A percentile compares a stretch with the other conserved stretches of the same genome.
Conservation (phyloP, 768 basidiomycete genomes). For the Antrodiella citrinella region DNA sequence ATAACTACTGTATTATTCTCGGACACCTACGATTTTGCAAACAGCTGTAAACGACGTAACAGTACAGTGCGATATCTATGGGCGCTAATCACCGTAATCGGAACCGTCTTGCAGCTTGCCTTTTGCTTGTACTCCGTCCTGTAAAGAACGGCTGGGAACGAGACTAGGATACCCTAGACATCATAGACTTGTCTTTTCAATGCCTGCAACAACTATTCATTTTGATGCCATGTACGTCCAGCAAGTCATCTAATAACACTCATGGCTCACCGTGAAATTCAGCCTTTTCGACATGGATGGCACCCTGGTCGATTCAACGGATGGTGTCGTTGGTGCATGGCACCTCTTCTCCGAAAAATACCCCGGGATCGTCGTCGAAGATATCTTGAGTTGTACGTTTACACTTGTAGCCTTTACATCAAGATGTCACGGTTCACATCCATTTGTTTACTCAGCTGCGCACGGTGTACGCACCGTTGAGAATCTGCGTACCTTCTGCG, state of each 20-base stretch:
- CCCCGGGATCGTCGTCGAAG: constrained; percentile 48
- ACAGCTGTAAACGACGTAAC: no score
- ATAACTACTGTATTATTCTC: no score
- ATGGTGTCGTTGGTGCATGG: constrained; percentile 81
- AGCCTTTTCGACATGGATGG: constrained; percentile 84
- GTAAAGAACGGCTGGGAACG: no score
- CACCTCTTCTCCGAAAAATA: constrained; percentile 65
- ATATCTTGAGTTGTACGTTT: constrained; percentile 54
- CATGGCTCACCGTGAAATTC: no score
- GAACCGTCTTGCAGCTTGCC: no score
- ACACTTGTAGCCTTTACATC: neutral
- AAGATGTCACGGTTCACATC: neutral
- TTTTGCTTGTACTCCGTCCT: no score
- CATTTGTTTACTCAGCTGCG: constrained; percentile 41
- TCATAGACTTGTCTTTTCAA: no score
- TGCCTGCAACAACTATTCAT: constrained; percentile 27
- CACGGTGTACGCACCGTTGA: constrained; percentile 84
- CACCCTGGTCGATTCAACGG: constrained; percentile 75
- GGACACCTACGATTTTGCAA: no score
- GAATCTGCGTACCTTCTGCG: constrained; percentile 67
- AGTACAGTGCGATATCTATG: no score
- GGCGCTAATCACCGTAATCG: no score
- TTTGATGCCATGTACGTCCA: constrained; percentile 33
- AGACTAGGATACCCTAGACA: no score
- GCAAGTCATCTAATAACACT: neutral